phyloP scores from a whole-genome alignment of 1,284 basidiomycete genomes.

The Pascua guehoae region DNA sequence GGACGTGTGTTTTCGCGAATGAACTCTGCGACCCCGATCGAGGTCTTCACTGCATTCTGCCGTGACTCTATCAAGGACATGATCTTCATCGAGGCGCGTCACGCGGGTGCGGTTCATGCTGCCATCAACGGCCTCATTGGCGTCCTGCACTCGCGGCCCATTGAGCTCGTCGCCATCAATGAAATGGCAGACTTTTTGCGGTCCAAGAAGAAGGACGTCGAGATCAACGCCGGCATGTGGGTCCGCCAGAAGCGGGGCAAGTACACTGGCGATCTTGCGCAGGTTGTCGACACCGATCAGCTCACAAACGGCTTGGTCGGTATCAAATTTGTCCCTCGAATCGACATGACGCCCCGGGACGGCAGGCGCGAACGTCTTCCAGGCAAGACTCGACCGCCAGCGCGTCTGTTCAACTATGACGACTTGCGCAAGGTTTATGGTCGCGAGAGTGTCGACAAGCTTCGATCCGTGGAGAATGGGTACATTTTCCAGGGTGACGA shows the following conservation, averaged over 20 bases:
- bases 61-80: slow-evolving; percentile 91
- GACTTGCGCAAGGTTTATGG: slow-evolving; percentile 87
- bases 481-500: slow-evolving; percentile 90
- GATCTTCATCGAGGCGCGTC: slow-evolving; percentile 92
- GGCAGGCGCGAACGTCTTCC: slow-evolving; percentile 57
- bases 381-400: slow-evolving; percentile 64
- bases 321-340: slow-evolving; percentile 90
- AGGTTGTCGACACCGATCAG: slow-evolving; percentile 91
- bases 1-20: slow-evolving; percentile 65
- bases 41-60: slow-evolving; percentile 89
- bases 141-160: slow-evolving; percentile 71
- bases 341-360: slow-evolving; percentile 89
- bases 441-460: slow-evolving; percentile 58
- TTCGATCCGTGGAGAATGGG: slow-evolving; percentile 57
- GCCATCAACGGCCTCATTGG: slow-evolving; percentile 89
- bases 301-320: slow-evolving; percentile 71
- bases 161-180: slow-evolving; percentile 88
- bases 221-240: slow-evolving; percentile 85
- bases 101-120: slow-evolving; percentile 77
- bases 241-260: slow-evolving; percentile 91
- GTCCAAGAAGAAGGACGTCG: slow-evolving; percentile 89
- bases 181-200: slow-evolving; percentile 97
- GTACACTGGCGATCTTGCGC: slow-evolving; percentile 90
- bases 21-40: slow-evolving; percentile 62
- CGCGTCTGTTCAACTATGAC: slow-evolving; percentile 89